phyloP scores from a whole-genome alignment of 208 protist species.

The Trypanosoma rangeli region DNA sequence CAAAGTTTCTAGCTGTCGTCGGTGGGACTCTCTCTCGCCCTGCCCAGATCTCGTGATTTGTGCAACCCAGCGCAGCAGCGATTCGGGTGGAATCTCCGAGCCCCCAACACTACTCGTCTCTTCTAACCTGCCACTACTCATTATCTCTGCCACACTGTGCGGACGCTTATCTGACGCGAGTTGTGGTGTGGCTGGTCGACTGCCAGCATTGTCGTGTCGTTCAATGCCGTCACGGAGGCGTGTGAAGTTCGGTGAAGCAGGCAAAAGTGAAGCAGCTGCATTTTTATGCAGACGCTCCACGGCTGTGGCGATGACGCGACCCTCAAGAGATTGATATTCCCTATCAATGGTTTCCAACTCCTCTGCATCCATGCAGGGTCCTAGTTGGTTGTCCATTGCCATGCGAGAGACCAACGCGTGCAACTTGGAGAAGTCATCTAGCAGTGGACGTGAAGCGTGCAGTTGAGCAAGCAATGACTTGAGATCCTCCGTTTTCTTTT shows the following conservation, averaged over 20 bases:
- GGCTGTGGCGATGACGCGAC: conserved; percentile 59
- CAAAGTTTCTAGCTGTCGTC: conserved; percentile 67
- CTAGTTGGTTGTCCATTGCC: conserved; percentile 39
- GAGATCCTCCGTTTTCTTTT: conserved; percentile 45
- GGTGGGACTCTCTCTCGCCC: conserved; percentile 47
- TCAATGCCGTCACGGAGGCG: neutral
- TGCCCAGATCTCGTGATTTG: conserved; percentile 52
- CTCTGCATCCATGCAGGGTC: conserved; percentile 34
- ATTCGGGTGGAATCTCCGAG: conserved; percentile 22
- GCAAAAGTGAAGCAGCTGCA: neutral
- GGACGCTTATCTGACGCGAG: conserved; percentile 6
- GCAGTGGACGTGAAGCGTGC: conserved; percentile 40
- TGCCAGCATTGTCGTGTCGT: neutral
- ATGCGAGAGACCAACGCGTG: conserved; percentile 40
- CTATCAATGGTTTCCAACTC: conserved; percentile 44
- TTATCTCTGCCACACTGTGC: conserved; percentile 8
- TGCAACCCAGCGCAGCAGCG: conserved; percentile 47
- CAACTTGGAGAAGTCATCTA: conserved; percentile 70
- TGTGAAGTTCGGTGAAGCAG: conserved; percentile 6
- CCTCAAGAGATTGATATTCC: conserved; percentile 69
- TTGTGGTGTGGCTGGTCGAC: neutral
- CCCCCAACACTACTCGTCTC: conserved; percentile 1
- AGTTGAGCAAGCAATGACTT: conserved; percentile 29
- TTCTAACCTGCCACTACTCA: conserved; percentile 1
- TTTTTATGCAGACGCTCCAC: conserved; percentile 48